Conservation (phyloP, 2,329 filamentous ascomycete species). For the Raffaelea albimanens region DNA sequence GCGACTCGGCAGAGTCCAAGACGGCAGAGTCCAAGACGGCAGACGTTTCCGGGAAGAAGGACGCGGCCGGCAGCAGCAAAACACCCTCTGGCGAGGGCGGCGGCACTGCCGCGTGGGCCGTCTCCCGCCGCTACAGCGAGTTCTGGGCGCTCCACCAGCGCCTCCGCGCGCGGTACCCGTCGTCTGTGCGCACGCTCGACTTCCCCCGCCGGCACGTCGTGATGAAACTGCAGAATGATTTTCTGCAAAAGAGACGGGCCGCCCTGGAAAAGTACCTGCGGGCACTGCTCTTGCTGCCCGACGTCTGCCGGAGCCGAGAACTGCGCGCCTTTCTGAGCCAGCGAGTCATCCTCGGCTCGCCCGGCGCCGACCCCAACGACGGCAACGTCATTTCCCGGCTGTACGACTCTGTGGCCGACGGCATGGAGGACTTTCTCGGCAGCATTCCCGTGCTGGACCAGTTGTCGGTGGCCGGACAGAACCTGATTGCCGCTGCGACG, state of each 20-base stretch:
- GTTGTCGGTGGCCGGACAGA: conserved; percentile 84
- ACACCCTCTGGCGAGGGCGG: conserved; percentile 88
- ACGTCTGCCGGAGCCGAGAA: conserved; percentile 89
- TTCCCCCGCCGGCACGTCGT: conserved; percentile 88
- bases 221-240: conserved; percentile 92
- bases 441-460: conserved; percentile 95
- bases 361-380: background rate
- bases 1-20: too few relatives aligned
- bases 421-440: conserved; percentile 95
- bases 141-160: conserved; percentile 93
- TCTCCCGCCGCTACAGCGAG: conserved; percentile 90
- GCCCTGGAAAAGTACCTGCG: conserved; percentile 80
- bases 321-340: conserved; percentile 88
- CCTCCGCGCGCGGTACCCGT: conserved; percentile 73
- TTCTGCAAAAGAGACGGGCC: conserved; percentile 76
- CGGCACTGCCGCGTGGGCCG: conserved; percentile 90
- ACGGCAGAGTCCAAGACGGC: too few relatives aligned
- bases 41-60: too few relatives aligned
- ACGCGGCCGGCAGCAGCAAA: too few relatives aligned
- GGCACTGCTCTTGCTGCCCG: conserved; percentile 74
- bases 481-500: conserved; percentile 69
- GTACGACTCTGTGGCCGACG: conserved; percentile 94
- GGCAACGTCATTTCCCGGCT: conserved; percentile 82
- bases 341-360: conserved; percentile 54
- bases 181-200: conserved; percentile 70